Evolutionary conservation across 257 asterid species (phyloP).

Genomic region (Solanum rostratum): DNA sequence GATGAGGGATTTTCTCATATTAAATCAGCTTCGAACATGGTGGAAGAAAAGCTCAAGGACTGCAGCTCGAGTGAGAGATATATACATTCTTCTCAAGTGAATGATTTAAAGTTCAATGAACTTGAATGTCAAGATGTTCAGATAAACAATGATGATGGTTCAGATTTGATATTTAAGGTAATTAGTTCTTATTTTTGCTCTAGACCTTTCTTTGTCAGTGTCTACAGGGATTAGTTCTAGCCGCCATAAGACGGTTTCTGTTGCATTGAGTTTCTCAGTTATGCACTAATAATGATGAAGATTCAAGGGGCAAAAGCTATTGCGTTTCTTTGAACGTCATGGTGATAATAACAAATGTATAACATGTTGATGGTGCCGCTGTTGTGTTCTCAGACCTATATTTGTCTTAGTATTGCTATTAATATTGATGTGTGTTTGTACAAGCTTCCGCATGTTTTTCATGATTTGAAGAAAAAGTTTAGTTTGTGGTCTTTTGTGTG

Average conservation of each 20-base stretch:
- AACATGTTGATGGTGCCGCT: neutral
- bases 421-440: neutral
- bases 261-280: neutral
- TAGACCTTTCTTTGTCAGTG: neutral
- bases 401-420: neutral
- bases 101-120: conserved; percentile 30
- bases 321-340: neutral
- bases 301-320: neutral
- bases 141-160: conserved; percentile 34
- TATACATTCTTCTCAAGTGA: conserved; percentile 17
- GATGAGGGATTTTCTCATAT: conserved; percentile 66
- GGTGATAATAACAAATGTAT: neutral
- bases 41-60: conserved; percentile 48
- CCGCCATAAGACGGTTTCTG: neutral
- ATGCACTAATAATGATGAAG: neutral
- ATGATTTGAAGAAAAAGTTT: neutral
- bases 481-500: neutral
- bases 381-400: neutral
- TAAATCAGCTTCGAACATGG: conserved; percentile 32
- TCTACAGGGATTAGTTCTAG: too few species aligned
- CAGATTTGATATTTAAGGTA: conserved; percentile 39
- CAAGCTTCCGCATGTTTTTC: neutral
- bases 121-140: conserved; percentile 74
- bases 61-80: conserved; percentile 39
- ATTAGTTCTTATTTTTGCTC: conserved; percentile 5